These are phyloP conservation scores for Aspergillus funiculosus DNA, from an alignment of 495 filamentous ascomycete species.

Conservation along the genomic window DNA sequence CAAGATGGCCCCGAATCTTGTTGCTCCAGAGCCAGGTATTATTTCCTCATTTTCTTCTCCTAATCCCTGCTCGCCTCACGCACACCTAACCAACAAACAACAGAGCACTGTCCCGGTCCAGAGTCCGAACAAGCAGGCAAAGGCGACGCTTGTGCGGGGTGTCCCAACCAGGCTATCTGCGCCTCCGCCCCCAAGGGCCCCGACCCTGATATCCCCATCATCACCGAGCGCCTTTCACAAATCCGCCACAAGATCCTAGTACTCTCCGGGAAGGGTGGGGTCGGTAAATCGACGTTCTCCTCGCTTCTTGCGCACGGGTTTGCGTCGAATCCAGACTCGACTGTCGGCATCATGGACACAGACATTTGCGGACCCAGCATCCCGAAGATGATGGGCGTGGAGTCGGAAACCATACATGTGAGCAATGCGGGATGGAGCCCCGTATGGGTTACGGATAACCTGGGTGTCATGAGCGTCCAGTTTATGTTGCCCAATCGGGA, in stretches of 20 bases:
- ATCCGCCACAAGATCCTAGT: conserved; percentile 89
- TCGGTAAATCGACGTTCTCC: conserved; percentile 91
- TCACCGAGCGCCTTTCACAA: conserved; percentile 71
- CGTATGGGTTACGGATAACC: conserved; percentile 86
- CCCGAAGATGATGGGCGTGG: conserved; percentile 97
- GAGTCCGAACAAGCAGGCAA: conserved; percentile 80
- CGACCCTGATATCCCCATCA: conserved; percentile 86
- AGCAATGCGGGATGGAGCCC: conserved; percentile 81
- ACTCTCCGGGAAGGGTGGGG: conserved; percentile 90
- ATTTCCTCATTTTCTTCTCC: not conserved
- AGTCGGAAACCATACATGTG: conserved; percentile 85
- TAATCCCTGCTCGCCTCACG: not conserved
- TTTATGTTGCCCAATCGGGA: conserved; percentile 94
- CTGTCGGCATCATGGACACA: conserved; percentile 91
- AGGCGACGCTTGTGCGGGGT: conserved; percentile 84
- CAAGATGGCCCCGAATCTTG: conserved; percentile 67
- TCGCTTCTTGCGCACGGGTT: conserved; percentile 82
- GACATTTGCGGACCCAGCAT: conserved; percentile 94
- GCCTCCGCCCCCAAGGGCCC: conserved; percentile 91
- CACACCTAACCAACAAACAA: not conserved
- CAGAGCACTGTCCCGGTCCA: conserved; percentile 91
- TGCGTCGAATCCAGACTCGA: conserved; percentile 64
- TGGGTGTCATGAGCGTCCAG: conserved; percentile 92
- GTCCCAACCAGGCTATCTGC: conserved; percentile 94
- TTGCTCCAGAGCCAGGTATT: conserved; percentile 83